Conservation (phyloP, 208 protist species). For the Herpetomonas samuelpessoai region DNA sequence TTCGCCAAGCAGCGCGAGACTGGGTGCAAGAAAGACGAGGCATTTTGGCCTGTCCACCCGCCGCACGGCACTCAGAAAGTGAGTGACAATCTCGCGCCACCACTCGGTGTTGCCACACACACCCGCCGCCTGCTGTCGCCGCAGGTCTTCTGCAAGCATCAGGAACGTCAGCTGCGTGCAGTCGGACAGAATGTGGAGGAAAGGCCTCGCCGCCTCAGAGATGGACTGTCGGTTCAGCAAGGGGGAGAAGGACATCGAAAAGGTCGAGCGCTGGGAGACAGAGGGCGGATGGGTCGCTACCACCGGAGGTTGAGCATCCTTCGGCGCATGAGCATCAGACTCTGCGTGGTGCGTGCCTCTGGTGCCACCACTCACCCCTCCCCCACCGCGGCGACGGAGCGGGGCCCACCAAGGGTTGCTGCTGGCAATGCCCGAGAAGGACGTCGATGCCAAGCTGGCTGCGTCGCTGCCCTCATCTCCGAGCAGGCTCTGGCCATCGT, state of each 20-base stretch:
- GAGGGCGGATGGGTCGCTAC: no score
- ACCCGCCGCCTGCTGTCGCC: conserved; percentile 51
- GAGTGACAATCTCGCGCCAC: conserved; percentile 64
- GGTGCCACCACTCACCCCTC: neutral
- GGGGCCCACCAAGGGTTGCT: neutral
- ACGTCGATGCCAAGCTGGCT: neutral
- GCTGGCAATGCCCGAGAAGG: neutral
- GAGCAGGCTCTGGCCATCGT: neutral
- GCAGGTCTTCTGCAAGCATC: conserved; percentile 52
- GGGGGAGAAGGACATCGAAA: neutral
- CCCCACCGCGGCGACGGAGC: neutral
- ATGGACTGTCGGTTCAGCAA: conserved; percentile 3
- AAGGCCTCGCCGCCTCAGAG: conserved; percentile 23
- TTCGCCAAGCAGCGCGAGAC: conserved; percentile 45
- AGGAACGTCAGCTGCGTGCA: conserved; percentile 59
- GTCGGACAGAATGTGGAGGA: conserved; percentile 44
- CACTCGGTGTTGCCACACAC: conserved; percentile 70
- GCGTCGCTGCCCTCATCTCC: neutral
- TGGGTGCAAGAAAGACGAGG: conserved; percentile 63
- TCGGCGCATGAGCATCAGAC: conserved; percentile 3
- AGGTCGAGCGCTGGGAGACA: neutral
- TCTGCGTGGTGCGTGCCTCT: neutral
- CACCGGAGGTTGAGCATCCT: neutral
- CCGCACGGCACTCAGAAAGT: conserved; percentile 46
- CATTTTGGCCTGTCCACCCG: conserved; percentile 52